These are phyloP conservation scores for Terfezia claveryi DNA, from an alignment of 495 filamentous ascomycete species.

Conservation along the genomic window DNA sequence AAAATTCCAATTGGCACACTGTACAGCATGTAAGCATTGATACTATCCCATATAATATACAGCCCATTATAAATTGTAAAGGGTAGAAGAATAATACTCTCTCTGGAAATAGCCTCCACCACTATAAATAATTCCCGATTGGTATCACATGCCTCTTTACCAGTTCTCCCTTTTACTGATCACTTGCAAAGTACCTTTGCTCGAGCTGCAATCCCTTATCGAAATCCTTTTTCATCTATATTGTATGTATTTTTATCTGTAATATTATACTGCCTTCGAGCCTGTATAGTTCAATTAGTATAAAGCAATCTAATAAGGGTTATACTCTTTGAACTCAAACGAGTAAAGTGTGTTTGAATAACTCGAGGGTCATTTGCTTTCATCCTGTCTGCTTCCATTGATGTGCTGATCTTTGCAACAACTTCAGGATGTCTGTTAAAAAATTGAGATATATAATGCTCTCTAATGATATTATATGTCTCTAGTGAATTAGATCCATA, in stretches of 20 bases:
- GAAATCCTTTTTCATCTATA: background rate
- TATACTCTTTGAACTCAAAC: background rate
- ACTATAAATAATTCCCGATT: background rate
- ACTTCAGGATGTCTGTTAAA: background rate
- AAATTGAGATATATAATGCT: background rate
- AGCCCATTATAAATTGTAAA: background rate
- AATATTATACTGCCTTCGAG: background rate
- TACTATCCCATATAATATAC: background rate
- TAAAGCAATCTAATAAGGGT: no score
- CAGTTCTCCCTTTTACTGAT: background rate
- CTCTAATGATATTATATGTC: background rate
- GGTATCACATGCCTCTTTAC: background rate
- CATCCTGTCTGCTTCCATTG: background rate
- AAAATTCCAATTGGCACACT: background rate
- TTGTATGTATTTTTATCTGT: background rate
- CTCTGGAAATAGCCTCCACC: background rate
- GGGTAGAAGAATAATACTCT: background rate
- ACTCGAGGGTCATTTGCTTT: background rate
- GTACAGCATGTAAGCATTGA: background rate
- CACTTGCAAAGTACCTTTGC: background rate
- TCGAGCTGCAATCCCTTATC: background rate
- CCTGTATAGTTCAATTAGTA: background rate
- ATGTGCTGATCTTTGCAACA: background rate
- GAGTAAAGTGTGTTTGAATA: background rate
- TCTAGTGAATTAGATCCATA: no score